Evolutionary conservation across 176 grass and related monocot species (phyloP).

Genomic region (Neostapfia colusana): DNA sequence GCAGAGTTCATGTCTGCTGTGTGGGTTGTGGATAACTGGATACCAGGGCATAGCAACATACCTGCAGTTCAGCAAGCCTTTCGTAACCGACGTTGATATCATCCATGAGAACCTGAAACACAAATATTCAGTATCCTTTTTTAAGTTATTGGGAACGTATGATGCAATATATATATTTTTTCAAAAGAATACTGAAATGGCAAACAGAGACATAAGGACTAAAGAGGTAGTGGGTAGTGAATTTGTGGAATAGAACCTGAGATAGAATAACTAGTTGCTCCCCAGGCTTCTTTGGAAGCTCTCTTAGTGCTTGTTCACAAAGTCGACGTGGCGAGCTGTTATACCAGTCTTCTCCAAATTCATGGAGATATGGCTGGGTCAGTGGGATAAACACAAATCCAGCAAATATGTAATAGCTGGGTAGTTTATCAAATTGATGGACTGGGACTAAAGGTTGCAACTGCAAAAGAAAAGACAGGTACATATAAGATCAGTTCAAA

Average conservation of each 20-base stretch:
- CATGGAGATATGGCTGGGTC: constrained; percentile 97
- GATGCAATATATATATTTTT: not conserved
- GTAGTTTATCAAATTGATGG: constrained; percentile 90
- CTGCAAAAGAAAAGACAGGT: constrained; percentile 50
- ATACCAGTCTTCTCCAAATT: constrained; percentile 98
- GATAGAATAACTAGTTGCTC: constrained; percentile 87
- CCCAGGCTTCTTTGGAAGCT: constrained; percentile 72
- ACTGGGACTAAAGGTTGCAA: constrained; percentile 93
- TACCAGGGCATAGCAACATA: constrained; percentile 25
- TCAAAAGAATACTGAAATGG: not conserved
- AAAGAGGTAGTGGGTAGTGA: constrained; percentile 3
- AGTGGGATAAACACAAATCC: constrained; percentile 92
- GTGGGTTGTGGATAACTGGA: not conserved
- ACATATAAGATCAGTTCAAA: constrained; percentile 26
- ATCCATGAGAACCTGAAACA: constrained; percentile 86
- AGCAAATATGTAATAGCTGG: constrained; percentile 95
- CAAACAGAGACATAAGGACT: constrained; percentile 6
- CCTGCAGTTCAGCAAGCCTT: constrained; percentile 81
- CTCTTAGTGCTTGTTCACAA: constrained; percentile 86
- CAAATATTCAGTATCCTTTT: constrained; percentile 24
- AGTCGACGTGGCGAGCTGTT: constrained; percentile 82
- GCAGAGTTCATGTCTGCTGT: not conserved
- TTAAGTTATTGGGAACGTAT: not conserved
- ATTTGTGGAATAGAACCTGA: constrained; percentile 61
- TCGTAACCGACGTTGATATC: constrained; percentile 96